Conservation (phyloP, 2,329 filamentous ascomycete species). For the Talaromyces sp. region DNA sequence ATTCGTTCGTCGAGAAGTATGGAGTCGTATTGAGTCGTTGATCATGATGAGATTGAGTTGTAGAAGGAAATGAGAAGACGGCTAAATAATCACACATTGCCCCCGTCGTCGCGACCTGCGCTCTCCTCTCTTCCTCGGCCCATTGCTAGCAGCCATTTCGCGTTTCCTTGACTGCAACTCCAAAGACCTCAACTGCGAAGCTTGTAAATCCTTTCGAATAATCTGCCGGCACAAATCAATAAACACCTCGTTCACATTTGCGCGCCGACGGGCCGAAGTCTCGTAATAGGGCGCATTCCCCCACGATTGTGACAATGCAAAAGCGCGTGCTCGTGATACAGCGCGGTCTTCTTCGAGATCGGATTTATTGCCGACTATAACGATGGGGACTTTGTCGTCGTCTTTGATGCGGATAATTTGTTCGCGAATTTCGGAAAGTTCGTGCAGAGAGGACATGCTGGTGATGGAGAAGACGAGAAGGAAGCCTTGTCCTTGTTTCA, state of each 20-base stretch:
- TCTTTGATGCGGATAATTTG: conserved; percentile 91
- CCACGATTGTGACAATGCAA: conserved; percentile 82
- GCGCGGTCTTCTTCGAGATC: conserved; percentile 82
- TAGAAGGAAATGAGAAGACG: background rate
- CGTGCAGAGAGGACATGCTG: conserved; percentile 75
- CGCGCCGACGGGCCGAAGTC: conserved; percentile 74
- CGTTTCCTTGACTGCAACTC: conserved; percentile 32
- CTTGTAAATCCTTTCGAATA: conserved; percentile 62
- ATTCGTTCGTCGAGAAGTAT: background rate
- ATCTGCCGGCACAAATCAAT: conserved; percentile 80
- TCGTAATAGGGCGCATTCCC: conserved; percentile 86
- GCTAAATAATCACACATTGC: conserved; percentile 40
- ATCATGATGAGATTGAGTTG: conserved; percentile 1
- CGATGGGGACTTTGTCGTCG: conserved; percentile 78
- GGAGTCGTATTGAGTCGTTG: background rate
- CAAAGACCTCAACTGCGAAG: conserved; percentile 31
- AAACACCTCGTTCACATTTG: conserved; percentile 90
- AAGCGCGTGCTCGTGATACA: conserved; percentile 74
- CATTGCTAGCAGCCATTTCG: conserved; percentile 33
- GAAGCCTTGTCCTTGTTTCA: conserved; percentile 91
- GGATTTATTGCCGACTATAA: conserved; percentile 89
- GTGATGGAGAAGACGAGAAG: conserved; percentile 90
- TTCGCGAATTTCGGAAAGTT: conserved; percentile 76
- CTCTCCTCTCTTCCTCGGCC: conserved; percentile 36
- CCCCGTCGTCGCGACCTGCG: conserved; percentile 34